Evolutionary conservation across 345 rosid species (phyloP).

Genomic region (Laguncularia racemosa): DNA sequence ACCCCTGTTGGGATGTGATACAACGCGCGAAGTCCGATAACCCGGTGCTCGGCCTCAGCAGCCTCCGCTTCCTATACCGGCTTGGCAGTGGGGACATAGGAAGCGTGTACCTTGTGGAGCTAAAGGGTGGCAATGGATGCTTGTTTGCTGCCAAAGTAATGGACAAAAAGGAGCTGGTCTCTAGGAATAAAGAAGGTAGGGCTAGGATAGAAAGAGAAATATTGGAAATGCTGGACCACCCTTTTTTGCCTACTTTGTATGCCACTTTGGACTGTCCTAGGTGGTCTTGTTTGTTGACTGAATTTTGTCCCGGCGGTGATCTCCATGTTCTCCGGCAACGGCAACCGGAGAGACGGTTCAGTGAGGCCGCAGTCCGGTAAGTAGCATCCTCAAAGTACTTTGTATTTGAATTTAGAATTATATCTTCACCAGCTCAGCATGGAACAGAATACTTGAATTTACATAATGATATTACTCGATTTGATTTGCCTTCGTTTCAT

Average conservation of each 20-base stretch:
- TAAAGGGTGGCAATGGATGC: constrained; percentile 46
- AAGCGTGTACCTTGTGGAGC: constrained; percentile 68
- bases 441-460: too few species aligned
- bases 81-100: constrained; percentile 93
- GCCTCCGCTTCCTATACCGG: constrained; percentile 55
- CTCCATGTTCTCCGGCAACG: constrained; percentile 73
- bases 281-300: constrained; percentile 72
- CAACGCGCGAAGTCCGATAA: constrained; percentile 15
- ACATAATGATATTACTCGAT: too few species aligned
- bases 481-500: too few species aligned
- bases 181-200: constrained; percentile 60
- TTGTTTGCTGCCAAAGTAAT: constrained; percentile 76
- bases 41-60: constrained; percentile 29
- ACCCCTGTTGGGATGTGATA: constrained; percentile 51
- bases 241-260: constrained; percentile 72
- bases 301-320: constrained; percentile 86
- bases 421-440: not conserved
- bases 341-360: constrained; percentile 55
- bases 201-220: constrained; percentile 69
- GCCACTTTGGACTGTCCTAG: constrained; percentile 58
- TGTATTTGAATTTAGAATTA: too few species aligned
- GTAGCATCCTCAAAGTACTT: constrained; percentile 1
- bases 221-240: constrained; percentile 66
- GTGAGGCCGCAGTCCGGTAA: constrained; percentile 64
- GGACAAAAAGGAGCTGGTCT: constrained; percentile 61